A percentile compares a stretch with the other conserved stretches of the same genome.
These are phyloP conservation scores for Cutaneotrichosporon sp. DNA, from an alignment of 1,284 basidiomycete genomes.

Conservation along the genomic window DNA sequence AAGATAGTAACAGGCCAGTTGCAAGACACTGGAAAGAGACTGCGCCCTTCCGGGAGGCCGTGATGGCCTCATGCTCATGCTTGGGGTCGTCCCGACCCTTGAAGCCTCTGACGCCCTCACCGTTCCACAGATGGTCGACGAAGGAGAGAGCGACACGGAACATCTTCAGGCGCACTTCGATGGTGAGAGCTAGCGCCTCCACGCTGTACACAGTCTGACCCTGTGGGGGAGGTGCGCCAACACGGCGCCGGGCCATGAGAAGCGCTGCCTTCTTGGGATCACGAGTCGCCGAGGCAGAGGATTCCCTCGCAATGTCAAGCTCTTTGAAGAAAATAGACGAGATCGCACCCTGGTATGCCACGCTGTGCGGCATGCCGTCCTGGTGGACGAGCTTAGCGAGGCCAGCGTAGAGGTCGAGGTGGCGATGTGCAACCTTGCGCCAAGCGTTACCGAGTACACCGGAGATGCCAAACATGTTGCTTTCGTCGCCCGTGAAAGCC, in stretches of 20 bases:
- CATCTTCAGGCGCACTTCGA: constrained; percentile 57
- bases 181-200: constrained; percentile 59
- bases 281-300: not conserved
- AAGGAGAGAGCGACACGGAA: constrained; percentile 55
- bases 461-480: constrained; percentile 10
- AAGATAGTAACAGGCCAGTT: not conserved
- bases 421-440: not conserved
- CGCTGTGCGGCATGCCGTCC: constrained; percentile 53
- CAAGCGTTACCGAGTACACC: not conserved
- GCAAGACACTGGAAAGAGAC: not conserved
- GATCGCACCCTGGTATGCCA: constrained; percentile 60
- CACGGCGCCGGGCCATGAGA: constrained; percentile 55
- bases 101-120: too few species aligned
- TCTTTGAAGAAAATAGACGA: not conserved
- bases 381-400: constrained; percentile 40
- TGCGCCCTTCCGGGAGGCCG: not conserved
- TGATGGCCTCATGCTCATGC: too few species aligned
- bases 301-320: not conserved
- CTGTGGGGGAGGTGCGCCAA: constrained; percentile 60
- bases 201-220: constrained; percentile 61
- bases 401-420: constrained; percentile 10
- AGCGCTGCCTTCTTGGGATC: constrained; percentile 53
- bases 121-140: constrained; percentile 32
- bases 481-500: not conserved
- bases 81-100: not conserved